Evolutionary conservation across 1,139 yeast species (phyloP).

Genomic region (Saccharomycopsis hybrid): DNA sequence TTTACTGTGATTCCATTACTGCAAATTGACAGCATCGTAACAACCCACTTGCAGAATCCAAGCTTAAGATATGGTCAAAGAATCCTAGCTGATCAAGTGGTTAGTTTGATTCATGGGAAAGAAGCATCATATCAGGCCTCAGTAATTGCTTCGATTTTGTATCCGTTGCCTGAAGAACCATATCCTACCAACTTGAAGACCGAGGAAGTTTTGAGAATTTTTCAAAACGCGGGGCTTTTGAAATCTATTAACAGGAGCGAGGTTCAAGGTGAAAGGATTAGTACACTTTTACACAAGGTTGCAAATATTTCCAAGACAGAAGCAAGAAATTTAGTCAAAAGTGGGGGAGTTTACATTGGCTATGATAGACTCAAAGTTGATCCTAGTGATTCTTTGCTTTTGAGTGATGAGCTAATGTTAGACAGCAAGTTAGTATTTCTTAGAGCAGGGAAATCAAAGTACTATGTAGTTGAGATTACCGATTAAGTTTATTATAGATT

Average conservation of each 20-base stretch:
- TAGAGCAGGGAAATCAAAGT: conserved; percentile 70
- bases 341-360: conserved; percentile 74
- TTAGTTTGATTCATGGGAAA: conserved; percentile 80
- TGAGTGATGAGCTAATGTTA: conserved; percentile 44
- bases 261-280: conserved; percentile 32
- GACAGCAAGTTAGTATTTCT: conserved; percentile 58
- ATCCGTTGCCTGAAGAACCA: conserved; percentile 52
- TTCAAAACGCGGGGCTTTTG: conserved; percentile 57
- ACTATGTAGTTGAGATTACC: conserved; percentile 45
- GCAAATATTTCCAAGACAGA: conserved; percentile 47
- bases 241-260: conserved; percentile 34
- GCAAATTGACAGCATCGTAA: conserved; percentile 46
- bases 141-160: conserved; percentile 47
- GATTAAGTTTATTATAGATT: no score
- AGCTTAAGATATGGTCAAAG: conserved; percentile 67
- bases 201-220: conserved; percentile 50
- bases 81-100: conserved; percentile 74
- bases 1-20: conserved; percentile 72
- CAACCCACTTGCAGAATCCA: conserved; percentile 50
- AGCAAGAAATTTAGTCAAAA: conserved; percentile 47
- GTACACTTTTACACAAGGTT: conserved; percentile 32
- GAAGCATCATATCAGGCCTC: conserved; percentile 47
- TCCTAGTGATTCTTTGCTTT: conserved; percentile 43
- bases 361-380: conserved; percentile 51
- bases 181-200: conserved; percentile 41